Base-by-base conservation (phyloP, 2,329 filamentous ascomycete species). In the Trichophyton schoenleinii region DNA sequence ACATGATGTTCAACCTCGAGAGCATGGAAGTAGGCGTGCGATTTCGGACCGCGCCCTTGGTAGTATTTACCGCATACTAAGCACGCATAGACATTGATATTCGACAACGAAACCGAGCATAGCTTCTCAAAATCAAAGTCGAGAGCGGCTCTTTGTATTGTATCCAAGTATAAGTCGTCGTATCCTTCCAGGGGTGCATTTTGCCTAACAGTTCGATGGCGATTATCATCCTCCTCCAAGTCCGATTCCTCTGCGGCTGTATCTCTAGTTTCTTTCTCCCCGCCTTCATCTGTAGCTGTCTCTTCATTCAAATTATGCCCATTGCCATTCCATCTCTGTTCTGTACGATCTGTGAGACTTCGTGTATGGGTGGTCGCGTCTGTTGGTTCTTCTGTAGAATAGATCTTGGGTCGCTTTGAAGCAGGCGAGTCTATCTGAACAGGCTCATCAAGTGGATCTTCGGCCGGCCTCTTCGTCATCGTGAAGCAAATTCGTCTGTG, bases 41-140 rank as follows among this genome's bases (percentile, higher is more conserved):
- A 96, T 71, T 94, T 95, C 15, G 88, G 88, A 0, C 94, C 94
- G 68, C 94, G 84, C 60, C 94, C 94, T 74, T 96, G 91, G 73
- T 88, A 99, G 78, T 99, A 99, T 73, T 90, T 92, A n/a, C 94
- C 94, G 73, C 94, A 99, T 0, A 97, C 89, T 9, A 99, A 83
- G 70, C 94, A 99, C 8, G 94, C 94, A 73, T 99, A 99, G 52
- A 99, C 91, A 72, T 99, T 99, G 77, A 97, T 96, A 73, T 97
- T 97, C 57, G 91, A 96, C 6, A 99, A 82, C 38, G 90, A 95
- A 66, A 99, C 82, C 25, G 92, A 97, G 77, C 94, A 99, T 11
- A 96, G 84, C 79, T 99, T 99, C 73, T 99, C 94, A 72, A 99
- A 99, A 75, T 99, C 94, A 72, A 97, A 97, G 75, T 99, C 94